phyloP scores from a whole-genome alignment of 1,284 basidiomycete species.

The Clitocybe nebularis region DNA sequence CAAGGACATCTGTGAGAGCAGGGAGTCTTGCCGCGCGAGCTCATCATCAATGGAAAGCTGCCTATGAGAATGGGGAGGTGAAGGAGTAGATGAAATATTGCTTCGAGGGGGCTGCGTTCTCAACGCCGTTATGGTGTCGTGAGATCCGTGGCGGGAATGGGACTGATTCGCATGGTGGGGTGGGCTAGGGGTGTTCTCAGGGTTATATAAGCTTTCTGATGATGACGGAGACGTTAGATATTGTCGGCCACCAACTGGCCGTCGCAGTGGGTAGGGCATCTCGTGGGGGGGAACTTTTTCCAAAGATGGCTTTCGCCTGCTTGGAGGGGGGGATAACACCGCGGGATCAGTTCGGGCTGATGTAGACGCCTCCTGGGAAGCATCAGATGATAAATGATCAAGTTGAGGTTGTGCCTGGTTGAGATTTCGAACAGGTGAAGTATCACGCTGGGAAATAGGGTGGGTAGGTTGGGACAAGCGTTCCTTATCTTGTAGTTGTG shows the following conservation, averaged over 20 bases:
- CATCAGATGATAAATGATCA: too few relatives aligned
- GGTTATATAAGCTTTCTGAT: conserved; percentile 3
- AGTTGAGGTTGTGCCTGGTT: too few relatives aligned
- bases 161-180: neutral
- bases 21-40: neutral
- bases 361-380: too few relatives aligned
- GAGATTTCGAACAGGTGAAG: neutral
- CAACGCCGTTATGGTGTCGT: too few relatives aligned
- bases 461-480: neutral
- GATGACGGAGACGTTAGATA: conserved; percentile 1
- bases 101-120: too few relatives aligned
- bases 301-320: conserved; percentile 1
- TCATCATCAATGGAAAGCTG: conserved; percentile 12
- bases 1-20: neutral
- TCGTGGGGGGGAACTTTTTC: conserved; percentile 1
- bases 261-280: neutral
- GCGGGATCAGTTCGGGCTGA: too few relatives aligned
- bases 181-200: too few relatives aligned
- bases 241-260: conserved; percentile 13
- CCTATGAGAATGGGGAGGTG: conserved; percentile 3
- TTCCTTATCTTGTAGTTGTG: conserved; percentile 1
- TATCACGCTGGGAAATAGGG: neutral
- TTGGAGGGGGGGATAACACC: too few relatives aligned
- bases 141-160: conserved; percentile 1
- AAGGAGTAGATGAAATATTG: neutral